phyloP scores from a whole-genome alignment of 257 asterid genomes.

The Pogostemon cablin region DNA sequence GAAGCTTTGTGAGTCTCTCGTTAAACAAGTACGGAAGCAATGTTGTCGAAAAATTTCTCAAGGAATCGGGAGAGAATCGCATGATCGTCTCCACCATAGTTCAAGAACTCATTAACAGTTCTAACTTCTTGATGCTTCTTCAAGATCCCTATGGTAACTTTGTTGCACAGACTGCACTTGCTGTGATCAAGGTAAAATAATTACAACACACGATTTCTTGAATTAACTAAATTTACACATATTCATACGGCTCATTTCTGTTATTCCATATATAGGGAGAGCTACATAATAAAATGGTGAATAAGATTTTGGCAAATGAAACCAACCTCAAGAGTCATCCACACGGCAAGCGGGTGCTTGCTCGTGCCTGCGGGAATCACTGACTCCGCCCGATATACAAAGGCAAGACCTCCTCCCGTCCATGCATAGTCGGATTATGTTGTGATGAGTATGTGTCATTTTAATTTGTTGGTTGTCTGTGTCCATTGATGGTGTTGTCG shows the following conservation, averaged over 20 bases:
- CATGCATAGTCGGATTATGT: too few species aligned
- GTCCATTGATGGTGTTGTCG: too few species aligned
- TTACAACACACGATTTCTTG: too few species aligned
- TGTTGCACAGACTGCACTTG: conserved; percentile 63
- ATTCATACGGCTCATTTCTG: not conserved
- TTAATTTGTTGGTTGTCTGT: too few species aligned
- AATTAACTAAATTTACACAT: too few species aligned
- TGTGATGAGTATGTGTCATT: too few species aligned
- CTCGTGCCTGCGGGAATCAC: too few species aligned
- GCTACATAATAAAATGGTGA: conserved; percentile 21
- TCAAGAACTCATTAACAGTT: conserved; percentile 45
- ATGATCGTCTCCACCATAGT: conserved; percentile 29
- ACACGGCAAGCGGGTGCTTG: conserved; percentile 66
- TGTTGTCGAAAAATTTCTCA: conserved; percentile 67
- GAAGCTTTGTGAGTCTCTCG: conserved; percentile 46
- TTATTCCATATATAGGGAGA: conserved; percentile 44
- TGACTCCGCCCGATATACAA: too few species aligned
- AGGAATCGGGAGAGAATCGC: conserved; percentile 31
- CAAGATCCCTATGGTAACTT: conserved; percentile 73
- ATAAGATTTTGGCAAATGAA: conserved; percentile 31
- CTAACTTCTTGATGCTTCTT: conserved; percentile 49
- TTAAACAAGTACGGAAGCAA: conserved; percentile 67
- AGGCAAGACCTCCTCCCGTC: too few species aligned
- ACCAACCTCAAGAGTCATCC: conserved; percentile 65
- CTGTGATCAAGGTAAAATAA: conserved; percentile 44